These are phyloP conservation scores for Ceratocystis cubensis DNA, from an alignment of 2,329 filamentous ascomycete species.

Conservation along the genomic window DNA sequence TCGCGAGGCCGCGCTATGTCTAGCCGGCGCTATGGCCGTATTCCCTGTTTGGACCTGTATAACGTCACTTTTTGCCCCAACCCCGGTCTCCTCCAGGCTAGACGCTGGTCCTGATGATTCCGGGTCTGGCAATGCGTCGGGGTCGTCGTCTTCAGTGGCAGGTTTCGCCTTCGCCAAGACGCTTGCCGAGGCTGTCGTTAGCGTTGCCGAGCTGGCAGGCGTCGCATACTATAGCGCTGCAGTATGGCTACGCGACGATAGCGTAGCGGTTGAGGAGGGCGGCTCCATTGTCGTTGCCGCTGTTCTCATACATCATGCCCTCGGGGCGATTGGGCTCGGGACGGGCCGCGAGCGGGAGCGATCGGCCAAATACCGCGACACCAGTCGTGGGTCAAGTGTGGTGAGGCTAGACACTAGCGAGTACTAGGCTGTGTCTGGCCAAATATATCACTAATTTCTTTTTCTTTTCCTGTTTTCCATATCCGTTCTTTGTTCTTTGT, in stretches of 20 bases:
- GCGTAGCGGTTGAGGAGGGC: constrained; percentile 16
- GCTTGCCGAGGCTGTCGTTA: constrained; percentile 8
- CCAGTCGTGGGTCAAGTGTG: not conserved
- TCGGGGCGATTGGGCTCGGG: constrained; percentile 4
- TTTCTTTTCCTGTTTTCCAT: not conserved
- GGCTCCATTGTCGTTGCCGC: constrained; percentile 14
- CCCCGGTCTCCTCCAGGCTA: too few species aligned
- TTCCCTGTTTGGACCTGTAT: constrained; percentile 19
- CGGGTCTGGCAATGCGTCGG: not conserved
- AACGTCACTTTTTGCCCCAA: constrained; percentile 1
- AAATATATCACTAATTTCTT: not conserved
- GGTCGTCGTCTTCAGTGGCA: not conserved
- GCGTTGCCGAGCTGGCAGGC: constrained; percentile 16
- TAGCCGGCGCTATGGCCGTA: constrained; percentile 17
- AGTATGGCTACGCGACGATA: constrained; percentile 19
- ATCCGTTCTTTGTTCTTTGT: not conserved
- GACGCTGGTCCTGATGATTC: not conserved
- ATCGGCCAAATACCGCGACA: constrained; percentile 1
- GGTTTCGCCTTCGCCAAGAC: not conserved
- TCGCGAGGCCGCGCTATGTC: constrained; percentile 16
- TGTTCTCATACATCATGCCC: constrained; percentile 15
- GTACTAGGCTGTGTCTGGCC: not conserved
- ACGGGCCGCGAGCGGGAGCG: not conserved
- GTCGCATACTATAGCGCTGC: constrained; percentile 18
- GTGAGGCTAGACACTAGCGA: not conserved